Percentiles rank a stretch among this genome's conserved stretches.
Evolutionary conservation across 495 filamentous ascomycete genomes (phyloP).

Genomic region (Staphylotrichum longicolle): DNA sequence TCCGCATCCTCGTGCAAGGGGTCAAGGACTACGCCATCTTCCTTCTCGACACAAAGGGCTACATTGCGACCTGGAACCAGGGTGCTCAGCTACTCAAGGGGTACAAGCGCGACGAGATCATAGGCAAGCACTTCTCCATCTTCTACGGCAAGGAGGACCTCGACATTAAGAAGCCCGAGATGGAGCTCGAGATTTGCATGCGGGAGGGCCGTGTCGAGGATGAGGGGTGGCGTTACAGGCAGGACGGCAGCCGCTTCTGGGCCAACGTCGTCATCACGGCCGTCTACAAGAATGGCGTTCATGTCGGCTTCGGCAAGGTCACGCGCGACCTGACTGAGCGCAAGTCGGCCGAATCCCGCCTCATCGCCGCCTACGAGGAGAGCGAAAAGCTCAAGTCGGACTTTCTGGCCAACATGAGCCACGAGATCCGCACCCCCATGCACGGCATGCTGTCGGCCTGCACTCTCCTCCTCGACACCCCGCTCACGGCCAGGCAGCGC

Average conservation of each 20-base stretch:
- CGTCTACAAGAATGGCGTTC: constrained; percentile 54
- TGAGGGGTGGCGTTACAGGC: constrained; percentile 64
- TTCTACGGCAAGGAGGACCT: constrained; percentile 61
- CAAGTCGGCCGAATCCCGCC: constrained; percentile 54
- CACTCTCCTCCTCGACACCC: constrained; percentile 44
- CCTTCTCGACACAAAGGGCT: constrained; percentile 58
- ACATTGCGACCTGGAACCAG: constrained; percentile 61
- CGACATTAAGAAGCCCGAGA: constrained; percentile 50
- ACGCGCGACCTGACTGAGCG: constrained; percentile 64
- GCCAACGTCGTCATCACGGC: constrained; percentile 66
- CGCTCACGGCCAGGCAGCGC: constrained; percentile 39
- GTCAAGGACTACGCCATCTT: constrained; percentile 70
- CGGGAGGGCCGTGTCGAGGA: constrained; percentile 61
- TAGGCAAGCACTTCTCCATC: constrained; percentile 61
- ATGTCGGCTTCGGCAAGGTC: constrained; percentile 64
- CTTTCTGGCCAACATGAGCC: constrained; percentile 63
- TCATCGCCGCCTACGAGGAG: constrained; percentile 64
- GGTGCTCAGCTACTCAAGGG: constrained; percentile 61
- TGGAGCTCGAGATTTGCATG: constrained; percentile 56
- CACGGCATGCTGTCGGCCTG: constrained; percentile 53
- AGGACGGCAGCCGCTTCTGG: constrained; percentile 63
- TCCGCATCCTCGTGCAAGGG: constrained; percentile 60
- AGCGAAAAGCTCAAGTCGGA: constrained; percentile 62
- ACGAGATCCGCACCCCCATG: constrained; percentile 55
- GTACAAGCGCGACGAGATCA: constrained; percentile 54